Evolutionary conservation across 768 basidiomycete genomes (phyloP).

Genomic region (Mycena belliarum): DNA sequence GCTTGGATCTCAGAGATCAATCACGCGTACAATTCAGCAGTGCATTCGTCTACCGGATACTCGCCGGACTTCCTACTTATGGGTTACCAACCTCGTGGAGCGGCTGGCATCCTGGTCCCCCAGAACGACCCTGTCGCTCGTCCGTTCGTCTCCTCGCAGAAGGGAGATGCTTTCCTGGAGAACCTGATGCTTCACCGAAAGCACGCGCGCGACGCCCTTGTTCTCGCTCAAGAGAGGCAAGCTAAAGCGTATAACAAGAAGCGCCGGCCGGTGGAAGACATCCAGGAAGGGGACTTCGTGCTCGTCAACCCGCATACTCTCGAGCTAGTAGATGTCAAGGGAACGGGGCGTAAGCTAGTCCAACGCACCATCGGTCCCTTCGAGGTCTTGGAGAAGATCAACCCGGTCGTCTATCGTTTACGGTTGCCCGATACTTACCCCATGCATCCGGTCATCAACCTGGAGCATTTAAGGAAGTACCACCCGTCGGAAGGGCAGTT

Average conservation of each 20-base stretch:
- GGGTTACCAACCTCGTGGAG: constrained; percentile 26
- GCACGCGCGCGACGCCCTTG: neutral
- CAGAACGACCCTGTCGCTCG: neutral
- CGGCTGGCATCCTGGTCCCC: neutral
- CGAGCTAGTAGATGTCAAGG: too few relatives aligned
- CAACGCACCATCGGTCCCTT: neutral
- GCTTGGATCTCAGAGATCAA: constrained; percentile 25
- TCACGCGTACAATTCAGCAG: constrained; percentile 32
- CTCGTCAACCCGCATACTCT: too few relatives aligned
- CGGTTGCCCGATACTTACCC: too few relatives aligned
- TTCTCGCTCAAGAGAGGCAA: neutral
- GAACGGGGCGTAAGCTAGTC: too few relatives aligned
- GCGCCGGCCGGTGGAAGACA: neutral
- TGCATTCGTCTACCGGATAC: constrained; percentile 26
- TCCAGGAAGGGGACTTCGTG: too few relatives aligned
- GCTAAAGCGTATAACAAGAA: neutral
- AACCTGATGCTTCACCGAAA: neutral
- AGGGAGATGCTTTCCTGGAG: neutral
- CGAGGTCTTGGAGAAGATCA: neutral
- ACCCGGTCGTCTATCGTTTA: too few relatives aligned
- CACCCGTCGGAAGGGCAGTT: too few relatives aligned
- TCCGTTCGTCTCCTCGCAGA: constrained; percentile 8
- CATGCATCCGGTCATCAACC: too few relatives aligned
- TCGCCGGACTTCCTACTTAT: constrained; percentile 30
- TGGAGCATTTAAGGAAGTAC: too few relatives aligned